A percentile compares a stretch with the other conserved stretches of the same genome.
Evolutionary conservation across 2,329 filamentous ascomycete genomes (phyloP).

Genomic region (Monosporascus sp.): DNA sequence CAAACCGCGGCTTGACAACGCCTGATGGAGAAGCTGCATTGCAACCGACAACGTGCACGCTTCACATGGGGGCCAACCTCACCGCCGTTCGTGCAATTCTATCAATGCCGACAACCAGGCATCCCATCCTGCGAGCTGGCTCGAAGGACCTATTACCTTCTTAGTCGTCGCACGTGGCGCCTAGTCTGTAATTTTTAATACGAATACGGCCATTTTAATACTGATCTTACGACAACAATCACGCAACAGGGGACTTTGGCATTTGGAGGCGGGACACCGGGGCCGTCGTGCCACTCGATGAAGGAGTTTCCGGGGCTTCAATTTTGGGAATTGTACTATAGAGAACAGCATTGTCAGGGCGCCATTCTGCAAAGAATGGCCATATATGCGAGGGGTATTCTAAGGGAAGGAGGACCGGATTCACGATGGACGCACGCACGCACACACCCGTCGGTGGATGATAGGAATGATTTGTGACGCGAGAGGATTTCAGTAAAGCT

Average conservation of each 20-base stretch:
- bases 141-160: conserved; percentile 18
- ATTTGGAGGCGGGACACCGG: conserved; percentile 11
- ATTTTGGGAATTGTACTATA: background rate
- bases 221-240: conserved; percentile 5
- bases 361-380: conserved; percentile 21
- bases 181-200: conserved; percentile 22
- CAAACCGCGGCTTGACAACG: conserved; percentile 12
- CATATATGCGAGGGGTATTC: conserved; percentile 26
- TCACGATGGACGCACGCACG: too few species aligned
- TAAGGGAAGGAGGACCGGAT: conserved; percentile 15
- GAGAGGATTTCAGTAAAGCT: background rate
- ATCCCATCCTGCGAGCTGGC: conserved; percentile 19
- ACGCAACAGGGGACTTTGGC: conserved; percentile 16
- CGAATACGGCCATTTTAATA: conserved; percentile 20
- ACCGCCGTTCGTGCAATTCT: background rate
- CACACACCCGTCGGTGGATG: background rate
- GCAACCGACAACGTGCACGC: background rate
- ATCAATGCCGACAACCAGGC: too few species aligned
- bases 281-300: too few species aligned
- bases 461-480: background rate
- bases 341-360: conserved; percentile 23
- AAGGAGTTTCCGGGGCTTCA: too few species aligned
- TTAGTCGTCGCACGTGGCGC: conserved; percentile 14
- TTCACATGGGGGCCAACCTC: background rate
- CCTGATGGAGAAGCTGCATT: conserved; percentile 9